These are phyloP conservation scores for Inosperma sp. DNA, from an alignment of 768 basidiomycete species.

Conservation along the genomic window DNA sequence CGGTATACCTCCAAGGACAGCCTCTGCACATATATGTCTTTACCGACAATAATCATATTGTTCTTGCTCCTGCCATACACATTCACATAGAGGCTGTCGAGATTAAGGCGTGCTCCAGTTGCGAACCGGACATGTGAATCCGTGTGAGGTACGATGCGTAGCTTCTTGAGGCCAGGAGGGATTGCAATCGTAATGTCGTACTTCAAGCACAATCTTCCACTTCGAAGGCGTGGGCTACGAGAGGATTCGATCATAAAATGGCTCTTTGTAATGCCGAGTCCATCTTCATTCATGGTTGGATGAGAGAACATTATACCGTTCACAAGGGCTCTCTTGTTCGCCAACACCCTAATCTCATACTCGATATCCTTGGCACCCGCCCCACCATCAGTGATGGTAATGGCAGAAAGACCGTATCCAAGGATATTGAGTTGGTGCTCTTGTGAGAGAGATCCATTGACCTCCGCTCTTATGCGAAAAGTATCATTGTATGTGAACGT, in stretches of 20 bases:
- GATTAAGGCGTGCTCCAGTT: constrained; percentile 35
- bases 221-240: constrained; percentile 31
- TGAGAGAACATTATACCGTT: constrained; percentile 34
- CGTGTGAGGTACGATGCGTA: constrained; percentile 43
- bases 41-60: constrained; percentile 46
- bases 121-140: constrained; percentile 48
- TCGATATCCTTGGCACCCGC: constrained; percentile 39
- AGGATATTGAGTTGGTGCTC: constrained; percentile 46
- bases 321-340: constrained; percentile 40
- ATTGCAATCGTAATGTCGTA: constrained; percentile 51
- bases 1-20: constrained; percentile 43
- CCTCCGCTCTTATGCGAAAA: constrained; percentile 22
- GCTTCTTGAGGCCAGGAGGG: constrained; percentile 46
- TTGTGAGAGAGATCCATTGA: constrained; percentile 36
- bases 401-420: constrained; percentile 48
- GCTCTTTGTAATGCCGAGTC: constrained; percentile 40
- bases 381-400: constrained; percentile 43
- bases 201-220: constrained; percentile 42
- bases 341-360: constrained; percentile 46
- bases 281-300: constrained; percentile 45
- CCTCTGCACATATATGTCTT: constrained; percentile 32
- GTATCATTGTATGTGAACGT: constrained; percentile 43
- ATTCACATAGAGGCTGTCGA: constrained; percentile 38
- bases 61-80: constrained; percentile 32
- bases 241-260: constrained; percentile 36